These are phyloP conservation scores for Paraglomus occultum DNA, from an alignment of 192 early-diverging fungal genomes.

Conservation along the genomic window DNA sequence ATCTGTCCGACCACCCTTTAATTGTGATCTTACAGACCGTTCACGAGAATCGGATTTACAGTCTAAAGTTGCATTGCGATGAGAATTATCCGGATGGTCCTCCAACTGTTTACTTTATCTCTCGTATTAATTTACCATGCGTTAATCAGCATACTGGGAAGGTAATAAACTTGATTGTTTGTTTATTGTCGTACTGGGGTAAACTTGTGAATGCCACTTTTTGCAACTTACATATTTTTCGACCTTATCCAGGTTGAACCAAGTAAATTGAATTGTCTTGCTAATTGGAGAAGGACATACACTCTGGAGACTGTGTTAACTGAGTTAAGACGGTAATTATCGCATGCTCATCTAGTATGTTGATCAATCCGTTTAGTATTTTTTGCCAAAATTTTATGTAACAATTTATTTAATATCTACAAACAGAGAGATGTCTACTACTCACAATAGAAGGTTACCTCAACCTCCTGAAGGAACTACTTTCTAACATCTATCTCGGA, in stretches of 20 bases:
- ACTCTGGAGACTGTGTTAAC: constrained; percentile 78
- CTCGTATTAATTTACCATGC: constrained; percentile 82
- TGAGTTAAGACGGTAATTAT: constrained; percentile 73
- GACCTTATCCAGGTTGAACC: constrained; percentile 58
- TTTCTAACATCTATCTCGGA: constrained; percentile 37
- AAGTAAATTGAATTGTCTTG: constrained; percentile 65
- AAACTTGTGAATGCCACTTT: no score
- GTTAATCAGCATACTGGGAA: constrained; percentile 80
- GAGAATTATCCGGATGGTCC: constrained; percentile 80
- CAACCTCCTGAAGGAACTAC: constrained; percentile 85
- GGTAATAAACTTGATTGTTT: constrained; percentile 38
- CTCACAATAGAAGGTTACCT: constrained; percentile 78
- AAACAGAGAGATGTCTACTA: constrained; percentile 81
- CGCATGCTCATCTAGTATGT: no score
- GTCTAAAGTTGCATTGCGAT: constrained; percentile 80
- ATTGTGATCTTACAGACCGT: constrained; percentile 59
- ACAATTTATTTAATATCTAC: background rate
- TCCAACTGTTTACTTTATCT: constrained; percentile 77
- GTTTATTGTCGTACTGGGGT: background rate
- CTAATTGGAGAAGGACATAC: constrained; percentile 78
- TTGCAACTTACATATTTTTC: background rate
- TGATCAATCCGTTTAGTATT: constrained; percentile 9
- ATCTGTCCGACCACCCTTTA: constrained; percentile 5
- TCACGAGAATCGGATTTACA: constrained; percentile 98
- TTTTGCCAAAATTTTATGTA: background rate